Base-by-base conservation (phyloP, 2,329 filamentous ascomycete genomes). In the Trichoderma aggressivum region DNA sequence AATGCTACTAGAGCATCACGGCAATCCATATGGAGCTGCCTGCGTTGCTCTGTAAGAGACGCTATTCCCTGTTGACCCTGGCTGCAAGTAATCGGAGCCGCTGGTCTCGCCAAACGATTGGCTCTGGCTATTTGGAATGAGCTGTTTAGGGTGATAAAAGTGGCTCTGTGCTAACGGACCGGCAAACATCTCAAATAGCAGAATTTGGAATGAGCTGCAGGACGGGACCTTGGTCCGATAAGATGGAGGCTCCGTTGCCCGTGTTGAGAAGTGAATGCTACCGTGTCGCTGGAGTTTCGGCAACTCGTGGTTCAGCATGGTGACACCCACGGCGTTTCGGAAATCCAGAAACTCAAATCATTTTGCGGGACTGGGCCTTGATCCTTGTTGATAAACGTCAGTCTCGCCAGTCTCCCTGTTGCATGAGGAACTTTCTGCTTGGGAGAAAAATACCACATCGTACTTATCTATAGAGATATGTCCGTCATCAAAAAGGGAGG, bases 181-280 rank as follows among this genome's bases (percentile, higher is more conserved):
- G 50, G 26, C 47, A 50, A 63, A 26, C 47, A 43, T 56, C 32
- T 58, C 43, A 39, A 39, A 32, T 30, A 21, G n/a, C 18, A 71
- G 63, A 60, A 71, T 71, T 71, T 71, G 70, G 70, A 71, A 71
- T 71, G 70, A 55, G 55, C 30, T 71, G 70, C 63, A 71, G 53
- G 63, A 43, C 6, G 62, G 30, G 53, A 14, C 28, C 39, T 39
- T 32, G 36, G 55, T 30, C 18, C 39, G 39, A 34, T 50, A 61
- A 14, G 66, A 60, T 58, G 66, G 26, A 36, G 55, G 30, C n/a
- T 34, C 11, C n/a, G 21, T 68, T 34, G 55, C 64, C 36, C n/a
- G 24, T 21, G 21, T 59, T 47, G 11, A 18, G 26, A 14, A 24
- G 26, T 32, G 55, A 34, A 32, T 67, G 64, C 36, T n/a, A 18